A percentile compares a stretch with the other conserved stretches of the same genome.
Evolutionary conservation across 2,329 filamentous ascomycete genomes (phyloP).

Genomic region (Trichophyton schoenleinii): DNA sequence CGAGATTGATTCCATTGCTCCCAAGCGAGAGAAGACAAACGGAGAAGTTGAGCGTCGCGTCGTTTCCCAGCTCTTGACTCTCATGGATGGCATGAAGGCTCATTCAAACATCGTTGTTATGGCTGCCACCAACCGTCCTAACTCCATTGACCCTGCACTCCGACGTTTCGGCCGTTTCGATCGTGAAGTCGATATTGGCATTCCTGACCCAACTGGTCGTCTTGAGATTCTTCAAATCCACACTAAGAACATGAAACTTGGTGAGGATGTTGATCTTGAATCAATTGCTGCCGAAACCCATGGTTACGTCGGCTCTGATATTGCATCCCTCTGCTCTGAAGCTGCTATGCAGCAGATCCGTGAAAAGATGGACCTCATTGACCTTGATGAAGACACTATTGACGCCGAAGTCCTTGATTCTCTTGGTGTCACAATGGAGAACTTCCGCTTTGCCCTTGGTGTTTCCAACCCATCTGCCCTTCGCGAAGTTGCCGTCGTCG

Average conservation of each 20-base stretch:
- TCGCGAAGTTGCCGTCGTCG: slow-evolving; percentile 95
- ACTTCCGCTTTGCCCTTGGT: slow-evolving; percentile 97
- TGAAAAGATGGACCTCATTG: slow-evolving; percentile 99
- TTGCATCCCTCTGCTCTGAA: slow-evolving; percentile 95
- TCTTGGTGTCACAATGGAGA: slow-evolving; percentile 97
- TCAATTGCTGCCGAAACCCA: slow-evolving; percentile 95
- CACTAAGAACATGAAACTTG: slow-evolving; percentile 99
- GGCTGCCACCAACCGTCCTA: slow-evolving; percentile 96
- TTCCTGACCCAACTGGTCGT: slow-evolving; percentile 93
- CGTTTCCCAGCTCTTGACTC: slow-evolving; percentile 86
- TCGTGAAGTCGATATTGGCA: slow-evolving; percentile 95
- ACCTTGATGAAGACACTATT: slow-evolving; percentile 97
- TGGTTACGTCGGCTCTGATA: slow-evolving; percentile 96
- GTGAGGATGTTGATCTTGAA: slow-evolving; percentile 90
- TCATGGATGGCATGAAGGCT: slow-evolving; percentile 99
- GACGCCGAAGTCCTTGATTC: slow-evolving; percentile 97
- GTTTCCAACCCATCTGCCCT: slow-evolving; percentile 98
- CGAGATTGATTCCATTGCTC: slow-evolving; percentile 97
- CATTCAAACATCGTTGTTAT: slow-evolving; percentile 97
- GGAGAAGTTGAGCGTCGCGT: slow-evolving; percentile 97
- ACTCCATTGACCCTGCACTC: slow-evolving; percentile 95
- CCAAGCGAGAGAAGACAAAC: slow-evolving; percentile 99
- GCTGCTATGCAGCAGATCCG: slow-evolving; percentile 99
- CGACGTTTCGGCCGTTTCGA: slow-evolving; percentile 98
- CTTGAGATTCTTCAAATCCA: slow-evolving; percentile 98